A percentile compares a stretch with the other conserved stretches of the same genome.
These are phyloP conservation scores for Trypanosoma boissoni DNA, from an alignment of 208 protist genomes.

Conservation along the genomic window DNA sequence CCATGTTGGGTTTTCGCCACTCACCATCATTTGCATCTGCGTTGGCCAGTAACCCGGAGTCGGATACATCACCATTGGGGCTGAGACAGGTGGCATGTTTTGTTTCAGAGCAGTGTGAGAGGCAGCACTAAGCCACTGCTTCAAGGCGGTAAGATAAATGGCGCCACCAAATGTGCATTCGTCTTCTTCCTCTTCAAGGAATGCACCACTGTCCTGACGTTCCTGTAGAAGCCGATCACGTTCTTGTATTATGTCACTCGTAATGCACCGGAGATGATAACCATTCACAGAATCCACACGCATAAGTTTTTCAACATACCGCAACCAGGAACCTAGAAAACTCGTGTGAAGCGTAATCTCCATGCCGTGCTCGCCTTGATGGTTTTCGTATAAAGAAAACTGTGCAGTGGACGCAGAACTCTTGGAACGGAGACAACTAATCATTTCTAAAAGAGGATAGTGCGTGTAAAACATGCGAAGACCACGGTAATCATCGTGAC, in stretches of 20 bases:
- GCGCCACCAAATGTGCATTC: constrained; percentile 55
- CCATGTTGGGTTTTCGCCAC: constrained; percentile 7
- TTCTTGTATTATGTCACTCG: constrained; percentile 24
- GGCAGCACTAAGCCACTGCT: constrained; percentile 40
- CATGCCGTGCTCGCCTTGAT: constrained; percentile 42
- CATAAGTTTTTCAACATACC: constrained; percentile 72
- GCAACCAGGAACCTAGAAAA: constrained; percentile 66
- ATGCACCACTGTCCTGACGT: constrained; percentile 50
- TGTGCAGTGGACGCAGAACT: constrained; percentile 9
- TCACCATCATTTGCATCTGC: constrained; percentile 26
- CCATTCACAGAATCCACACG: constrained; percentile 69
- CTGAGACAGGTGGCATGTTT: background rate
- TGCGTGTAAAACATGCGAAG: constrained; percentile 70
- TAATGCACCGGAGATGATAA: constrained; percentile 53
- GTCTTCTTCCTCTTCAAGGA: constrained; percentile 76
- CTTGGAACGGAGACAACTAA: constrained; percentile 52
- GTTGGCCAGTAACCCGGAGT: constrained; percentile 13
- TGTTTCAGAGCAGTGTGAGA: constrained; percentile 6
- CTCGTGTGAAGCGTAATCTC: constrained; percentile 60
- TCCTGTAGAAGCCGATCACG: constrained; percentile 74
- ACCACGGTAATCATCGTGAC: constrained; percentile 44
- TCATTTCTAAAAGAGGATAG: constrained; percentile 62
- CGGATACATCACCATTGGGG: constrained; percentile 1
- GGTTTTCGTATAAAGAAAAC: constrained; percentile 27
- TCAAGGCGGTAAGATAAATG: constrained; percentile 36